Evolutionary conservation across 1,139 yeast genomes (phyloP), one percentile per base, ranked within the genome.

Genomic region (Pneumocystis canis): DNA sequence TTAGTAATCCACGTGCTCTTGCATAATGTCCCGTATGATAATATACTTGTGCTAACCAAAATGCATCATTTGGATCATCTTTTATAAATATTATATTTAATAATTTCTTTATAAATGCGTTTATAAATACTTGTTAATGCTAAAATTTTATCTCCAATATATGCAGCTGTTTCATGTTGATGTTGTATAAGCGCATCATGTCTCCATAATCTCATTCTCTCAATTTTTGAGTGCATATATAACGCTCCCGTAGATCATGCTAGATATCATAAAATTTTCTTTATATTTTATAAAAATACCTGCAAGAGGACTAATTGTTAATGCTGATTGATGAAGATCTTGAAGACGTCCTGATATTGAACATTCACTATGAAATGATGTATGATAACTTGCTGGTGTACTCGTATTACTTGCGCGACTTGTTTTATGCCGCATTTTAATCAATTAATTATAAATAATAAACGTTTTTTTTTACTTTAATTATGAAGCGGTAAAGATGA

Each of bases 121-220:
- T 5, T 25, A 58, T 11, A 16, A 31, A 20, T 58, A 62, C 66
- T 67, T 0, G 90, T 86, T 65, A 90, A 75, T 0, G 90, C 83
- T 60, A 87, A 78, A 9, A 94, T 87, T 70, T 90, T 92, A 75
- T 92, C 96, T 14, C 97, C 98, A 40, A 94, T 82, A 71, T 84
- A 89, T 70, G 87, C 94, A 0, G 98, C 97, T 0, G 97, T 88
- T 60, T 80, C 80, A 72, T 87, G 87, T 67, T 90, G 95, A 72
- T 90, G 97, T 70, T 90, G 96, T 84, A 87, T 84, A 65, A 87
- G 75, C 0, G 98, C 96, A 72, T 89, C 96, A 67, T 89, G 96
- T 62, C 98, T 78, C 98, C 98, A 92, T 54, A 88, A 76, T 59
- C 98, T 76, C 58, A 92, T 79, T 69, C 86, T 83, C 67, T 90